Conservation (phyloP, 2,329 filamentous ascomycete genomes). For the Neofusicoccum laricinum region DNA sequence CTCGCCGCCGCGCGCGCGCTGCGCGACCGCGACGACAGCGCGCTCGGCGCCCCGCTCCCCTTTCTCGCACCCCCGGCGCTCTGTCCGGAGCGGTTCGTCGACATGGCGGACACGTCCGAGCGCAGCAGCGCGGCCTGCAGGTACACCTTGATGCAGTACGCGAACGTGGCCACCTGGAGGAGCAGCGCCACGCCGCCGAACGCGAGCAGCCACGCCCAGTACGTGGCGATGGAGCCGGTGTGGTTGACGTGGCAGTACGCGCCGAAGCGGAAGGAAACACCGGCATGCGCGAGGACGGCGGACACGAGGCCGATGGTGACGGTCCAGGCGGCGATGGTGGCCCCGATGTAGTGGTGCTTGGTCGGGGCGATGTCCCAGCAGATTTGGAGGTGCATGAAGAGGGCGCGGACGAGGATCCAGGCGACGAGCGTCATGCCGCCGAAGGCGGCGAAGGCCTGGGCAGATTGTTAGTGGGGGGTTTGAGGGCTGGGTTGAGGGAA, state of each 20-base stretch:
- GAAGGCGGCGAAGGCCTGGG: conserved; percentile 23
- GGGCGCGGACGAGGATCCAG: conserved; percentile 71
- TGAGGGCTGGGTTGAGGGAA: conserved; percentile 58
- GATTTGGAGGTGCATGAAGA: conserved; percentile 94
- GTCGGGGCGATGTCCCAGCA: conserved; percentile 95
- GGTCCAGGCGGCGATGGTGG: conserved; percentile 79
- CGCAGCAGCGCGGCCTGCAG: conserved; percentile 50
- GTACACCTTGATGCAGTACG: conserved; percentile 94
- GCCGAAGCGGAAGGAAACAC: conserved; percentile 92
- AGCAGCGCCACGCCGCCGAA: conserved; percentile 74
- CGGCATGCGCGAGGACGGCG: conserved; percentile 76
- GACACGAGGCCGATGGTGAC: conserved; percentile 73
- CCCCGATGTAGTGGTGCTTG: conserved; percentile 81
- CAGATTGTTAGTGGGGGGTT: conserved; percentile 30
- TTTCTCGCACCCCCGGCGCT: background rate
- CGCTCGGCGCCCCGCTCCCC: background rate
- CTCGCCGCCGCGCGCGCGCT: conserved; percentile 37
- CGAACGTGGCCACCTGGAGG: conserved; percentile 73
- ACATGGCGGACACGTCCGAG: background rate
- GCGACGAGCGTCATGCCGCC: conserved; percentile 8
- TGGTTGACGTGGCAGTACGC: conserved; percentile 93
- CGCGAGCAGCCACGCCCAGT: conserved; percentile 87
- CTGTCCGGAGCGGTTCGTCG: background rate
- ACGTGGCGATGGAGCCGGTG: conserved; percentile 72
- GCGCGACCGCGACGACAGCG: conserved; percentile 19